Evolutionary conservation across 2,329 filamentous ascomycete species (phyloP), one percentile per base, ranked within the genome.

Genomic region (Arthroderma uncinatum): DNA sequence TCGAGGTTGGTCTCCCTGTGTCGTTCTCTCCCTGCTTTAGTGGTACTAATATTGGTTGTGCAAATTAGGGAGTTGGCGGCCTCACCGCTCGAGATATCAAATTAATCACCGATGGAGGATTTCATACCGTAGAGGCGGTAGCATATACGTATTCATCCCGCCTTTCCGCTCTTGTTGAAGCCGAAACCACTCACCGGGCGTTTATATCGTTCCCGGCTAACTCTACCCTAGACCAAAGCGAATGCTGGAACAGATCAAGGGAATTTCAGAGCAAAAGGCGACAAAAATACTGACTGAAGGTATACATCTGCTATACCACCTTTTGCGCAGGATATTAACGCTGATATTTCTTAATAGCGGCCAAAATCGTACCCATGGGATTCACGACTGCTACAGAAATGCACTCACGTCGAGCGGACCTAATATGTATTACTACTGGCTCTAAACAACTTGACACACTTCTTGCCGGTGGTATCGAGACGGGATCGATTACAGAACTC

Each of bases 301-400:
- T 1, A 54, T 39, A 3, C 40, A 52, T 34, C 6, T 34, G 33
- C 25, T 25, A 2, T 9, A 37, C 2, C 40, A 16, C 37, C 12
- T 30, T 5, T 25, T 16, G 16, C 23, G 42, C 36, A 30, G 21
- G 33, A 14, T 4, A 3, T 6, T 9, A 28, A 23, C 19, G 14
- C 39, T 56, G 14, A 57, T 21, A 16, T 42, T 30, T 14, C 30
- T 56, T 34, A 57, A 42, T 64, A 94, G 92, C 92, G 28, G 91
- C 90, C 1, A 98, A 96, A 72, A 81, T 97, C 54, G 93, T 98
- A 0, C 93, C 93, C 0, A 95, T 98, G 91, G 93, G 93, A 42
- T 98, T 98, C 70, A 98, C 94, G 1, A 98, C 93, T 0, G 93
- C 93, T 2, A 98, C 93, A 0, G 94, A 98, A 74, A 98, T 98